phyloP scores from a whole-genome alignment of 2,329 filamentous ascomycete genomes.

The Aspergillus sojae region DNA sequence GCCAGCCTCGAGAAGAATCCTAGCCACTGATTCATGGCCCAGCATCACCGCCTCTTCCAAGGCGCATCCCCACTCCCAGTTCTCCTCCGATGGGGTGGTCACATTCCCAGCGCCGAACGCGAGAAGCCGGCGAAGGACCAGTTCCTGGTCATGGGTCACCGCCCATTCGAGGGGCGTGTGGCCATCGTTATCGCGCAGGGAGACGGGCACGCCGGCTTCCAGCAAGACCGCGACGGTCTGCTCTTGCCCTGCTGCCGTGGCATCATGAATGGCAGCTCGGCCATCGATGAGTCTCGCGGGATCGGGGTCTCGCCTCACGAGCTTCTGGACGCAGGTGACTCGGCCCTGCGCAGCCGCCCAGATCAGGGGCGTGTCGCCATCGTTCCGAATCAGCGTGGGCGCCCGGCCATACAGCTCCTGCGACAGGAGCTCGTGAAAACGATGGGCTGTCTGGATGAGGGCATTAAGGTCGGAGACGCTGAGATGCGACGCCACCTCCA shows the following conservation, averaged over 20 bases:
- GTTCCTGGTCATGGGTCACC: background rate
- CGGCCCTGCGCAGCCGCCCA: background rate
- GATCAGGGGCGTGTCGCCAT: conserved; percentile 2
- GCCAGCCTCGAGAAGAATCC: background rate
- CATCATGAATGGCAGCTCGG: background rate
- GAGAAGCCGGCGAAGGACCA: background rate
- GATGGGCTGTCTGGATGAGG: conserved; percentile 3
- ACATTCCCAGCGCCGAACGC: conserved; percentile 2
- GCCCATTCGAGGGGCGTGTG: conserved; percentile 1
- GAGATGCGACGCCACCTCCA: conserved; percentile 4
- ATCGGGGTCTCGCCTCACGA: background rate
- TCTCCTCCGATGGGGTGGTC: background rate
- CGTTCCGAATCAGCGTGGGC: background rate
- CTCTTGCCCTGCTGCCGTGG: background rate
- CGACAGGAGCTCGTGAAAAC: background rate
- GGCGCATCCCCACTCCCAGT: conserved; percentile 1
- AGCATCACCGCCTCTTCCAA: background rate
- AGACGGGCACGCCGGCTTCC: background rate
- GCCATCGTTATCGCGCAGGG: background rate
- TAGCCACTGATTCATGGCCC: background rate
- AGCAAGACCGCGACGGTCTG: background rate
- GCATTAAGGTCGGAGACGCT: conserved; percentile 5
- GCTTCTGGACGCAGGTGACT: background rate
- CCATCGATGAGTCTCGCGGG: background rate
- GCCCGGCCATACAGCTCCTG: background rate